Evolutionary conservation across 805 yeast genomes (phyloP), one percentile per base, ranked within the genome.

Genomic region (Hanseniaspora meyeri): DNA sequence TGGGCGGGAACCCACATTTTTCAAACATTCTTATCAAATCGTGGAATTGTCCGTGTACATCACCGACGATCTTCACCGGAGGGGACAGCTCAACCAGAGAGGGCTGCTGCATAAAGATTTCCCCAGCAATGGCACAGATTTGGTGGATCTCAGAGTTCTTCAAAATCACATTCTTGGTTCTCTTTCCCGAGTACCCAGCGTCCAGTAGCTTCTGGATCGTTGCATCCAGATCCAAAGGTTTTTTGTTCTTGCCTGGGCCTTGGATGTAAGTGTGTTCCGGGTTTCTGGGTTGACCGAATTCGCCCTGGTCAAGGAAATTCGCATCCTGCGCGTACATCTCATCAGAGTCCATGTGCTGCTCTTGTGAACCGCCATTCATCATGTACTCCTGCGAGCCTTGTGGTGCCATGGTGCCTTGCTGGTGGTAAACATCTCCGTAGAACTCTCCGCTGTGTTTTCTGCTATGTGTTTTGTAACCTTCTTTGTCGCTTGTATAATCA

Each of bases 1-100:
- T 81, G 2, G 96, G 96, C 10, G 98, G 98, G 67, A 88, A 86
- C 29, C 98, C 98, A 72, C 97, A 88, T 71, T 89, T 82, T 59
- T 95, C 88, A 70, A 93, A 84, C 59, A 93, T 79, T 62, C 98
- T 78, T 62, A 93, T 80, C 62, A 93, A 75, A 70, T 93, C 98
- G 53, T 86, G 85, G 67, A 84, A 93, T 70, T 93, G 98, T 47
- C 98, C 98, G 68, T 93, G 98, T 43, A 93, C 93, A 67, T 93
- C 98, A 57, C 93, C 93, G 9, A 85, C 91, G 56, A 86, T 78
- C 66, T 86, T 86, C 31, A 86, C 89, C 2, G 93, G 90, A 0
- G 93, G 84, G 1, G 85, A 81, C 59, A 83, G 69, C 61, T 81
- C 79, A 59, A 83, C 70, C 53, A 83, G 66, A 37, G 82, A 76